Evolutionary conservation across 805 yeast species (phyloP), one percentile per base, ranked within the genome.

Genomic region (Candida sonorensis): DNA sequence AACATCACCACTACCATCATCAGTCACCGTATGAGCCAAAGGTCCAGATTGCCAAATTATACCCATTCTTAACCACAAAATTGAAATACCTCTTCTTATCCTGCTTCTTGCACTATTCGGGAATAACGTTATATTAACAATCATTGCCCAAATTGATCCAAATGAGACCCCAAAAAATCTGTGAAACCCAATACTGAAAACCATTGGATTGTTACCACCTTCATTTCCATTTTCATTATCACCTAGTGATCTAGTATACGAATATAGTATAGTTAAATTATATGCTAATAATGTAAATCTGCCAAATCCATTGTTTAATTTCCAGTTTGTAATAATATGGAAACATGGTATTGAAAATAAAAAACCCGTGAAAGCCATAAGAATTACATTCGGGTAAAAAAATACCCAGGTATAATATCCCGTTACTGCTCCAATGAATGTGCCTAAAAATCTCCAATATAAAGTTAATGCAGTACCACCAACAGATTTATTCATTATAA

Each of bases 381-480:
- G 66, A 26, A 62, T 48, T 2, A 67, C 72, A 42, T 76, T 67
- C 0, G 77, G 83, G 30, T 72, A 74, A 35, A 74, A 71, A 1
- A 71, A 13, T 3, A 52, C 50, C 90, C 90, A 83, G 2, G 72
- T 63, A 6, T 62, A 9, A 42, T 66, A 76, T 0, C 94, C 94
- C 5, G 62, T 44, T 9, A 63, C 38, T 1, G 88, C 82, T 0
- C 95, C 95, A 6, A 81, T 31, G 36, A 76, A 72, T 0, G 94
- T 85, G 0, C 95, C 95, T 17, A 78, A 38, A 34, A 84, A 64
- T 45, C 83, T 61, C 81, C 82, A 77, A 43, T 77, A 76, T 4
- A 76, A 77, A 0, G 92, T 80, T 76, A 78, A 74, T 9, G 83
- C 71, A 0, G 94, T 85, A 0, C 94, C 94, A 8, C 95, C 95